Evolutionary conservation across 768 basidiomycete genomes (phyloP).

Genomic region (Polyporus arcularius): DNA sequence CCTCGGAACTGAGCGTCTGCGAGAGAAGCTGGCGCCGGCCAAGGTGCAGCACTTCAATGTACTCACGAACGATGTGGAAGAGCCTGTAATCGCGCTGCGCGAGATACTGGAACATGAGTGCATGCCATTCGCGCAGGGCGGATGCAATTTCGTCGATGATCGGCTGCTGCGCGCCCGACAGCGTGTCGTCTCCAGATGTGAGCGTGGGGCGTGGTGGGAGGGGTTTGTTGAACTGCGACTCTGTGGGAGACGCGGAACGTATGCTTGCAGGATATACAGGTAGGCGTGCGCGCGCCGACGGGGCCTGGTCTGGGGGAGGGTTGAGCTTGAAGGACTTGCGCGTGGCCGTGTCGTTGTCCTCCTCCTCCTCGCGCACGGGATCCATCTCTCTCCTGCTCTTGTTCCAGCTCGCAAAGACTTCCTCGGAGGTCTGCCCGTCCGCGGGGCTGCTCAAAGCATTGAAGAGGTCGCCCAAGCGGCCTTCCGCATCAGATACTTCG

Average conservation of each 20-base stretch:
- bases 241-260: conserved; percentile 63
- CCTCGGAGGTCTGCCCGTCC: conserved; percentile 46
- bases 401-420: conserved; percentile 25
- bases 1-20: conserved; percentile 84
- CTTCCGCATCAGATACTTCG: conserved; percentile 85
- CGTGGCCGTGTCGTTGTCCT: conserved; percentile 48
- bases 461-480: conserved; percentile 76
- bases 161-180: conserved; percentile 79
- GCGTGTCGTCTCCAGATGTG: conserved; percentile 93
- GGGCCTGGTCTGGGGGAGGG: conserved; percentile 75
- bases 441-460: conserved; percentile 49
- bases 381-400: conserved; percentile 41
- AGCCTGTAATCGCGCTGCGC: conserved; percentile 86
- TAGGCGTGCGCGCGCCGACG: conserved; percentile 68
- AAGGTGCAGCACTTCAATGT: conserved; percentile 88
- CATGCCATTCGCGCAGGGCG: conserved; percentile 94
- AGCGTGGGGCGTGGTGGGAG: conserved; percentile 91
- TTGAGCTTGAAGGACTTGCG: conserved; percentile 72
- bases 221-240: conserved; percentile 67
- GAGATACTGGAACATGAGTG: conserved; percentile 88
- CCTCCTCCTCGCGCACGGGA: conserved; percentile 63
- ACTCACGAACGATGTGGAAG: conserved; percentile 82
- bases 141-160: conserved; percentile 98
- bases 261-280: conserved; percentile 75
- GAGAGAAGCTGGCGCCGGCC: conserved; percentile 90